phyloP scores from a whole-genome alignment of 2,329 filamentous ascomycete genomes.

The Epicoccum sorghinum region DNA sequence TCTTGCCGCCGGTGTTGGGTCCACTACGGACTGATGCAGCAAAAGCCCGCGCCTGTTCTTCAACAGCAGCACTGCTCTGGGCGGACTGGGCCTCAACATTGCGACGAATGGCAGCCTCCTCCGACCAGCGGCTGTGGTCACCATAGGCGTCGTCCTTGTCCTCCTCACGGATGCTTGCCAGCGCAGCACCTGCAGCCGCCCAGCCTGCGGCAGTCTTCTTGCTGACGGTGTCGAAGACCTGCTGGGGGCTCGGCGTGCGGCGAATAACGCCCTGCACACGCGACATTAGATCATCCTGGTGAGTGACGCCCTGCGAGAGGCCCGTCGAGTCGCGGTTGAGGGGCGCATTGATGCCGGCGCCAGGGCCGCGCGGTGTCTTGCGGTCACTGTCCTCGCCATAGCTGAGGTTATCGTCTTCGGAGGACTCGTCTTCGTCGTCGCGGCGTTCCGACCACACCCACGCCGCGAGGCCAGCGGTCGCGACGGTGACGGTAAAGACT shows the following conservation, averaged over 20 bases:
- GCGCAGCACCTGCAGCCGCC: slow-evolving; percentile 80
- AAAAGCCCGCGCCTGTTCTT: slow-evolving; percentile 41
- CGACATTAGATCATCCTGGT: slow-evolving; percentile 66
- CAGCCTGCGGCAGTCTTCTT: slow-evolving; percentile 81
- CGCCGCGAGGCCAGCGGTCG: slow-evolving; percentile 82
- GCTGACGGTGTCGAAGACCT: slow-evolving; percentile 83
- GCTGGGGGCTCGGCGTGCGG: slow-evolving; percentile 84
- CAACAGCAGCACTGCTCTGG: slow-evolving; percentile 42
- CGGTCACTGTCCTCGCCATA: slow-evolving; percentile 49
- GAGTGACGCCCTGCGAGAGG: slow-evolving; percentile 35
- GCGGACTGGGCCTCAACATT: slow-evolving; percentile 47
- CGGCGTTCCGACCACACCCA: slow-evolving; percentile 94
- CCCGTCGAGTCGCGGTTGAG: slow-evolving; percentile 22
- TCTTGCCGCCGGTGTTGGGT: slow-evolving; percentile 34
- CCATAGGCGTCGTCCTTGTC: slow-evolving; percentile 74
- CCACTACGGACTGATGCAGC: slow-evolving; percentile 37
- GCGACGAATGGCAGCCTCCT: slow-evolving; percentile 77
- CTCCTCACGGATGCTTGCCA: slow-evolving; percentile 84
- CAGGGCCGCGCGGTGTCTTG: slow-evolving; percentile 10
- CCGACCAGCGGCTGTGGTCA: slow-evolving; percentile 90
- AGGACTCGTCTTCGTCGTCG: slow-evolving; percentile 72
- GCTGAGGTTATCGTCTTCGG: slow-evolving; percentile 52
- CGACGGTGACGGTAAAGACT: slow-evolving; percentile 83
- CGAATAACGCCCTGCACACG: slow-evolving; percentile 82
- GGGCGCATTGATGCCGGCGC: background rate